Conservation (phyloP, 2,329 filamentous ascomycete genomes). For the Aspergillus sp. region DNA sequence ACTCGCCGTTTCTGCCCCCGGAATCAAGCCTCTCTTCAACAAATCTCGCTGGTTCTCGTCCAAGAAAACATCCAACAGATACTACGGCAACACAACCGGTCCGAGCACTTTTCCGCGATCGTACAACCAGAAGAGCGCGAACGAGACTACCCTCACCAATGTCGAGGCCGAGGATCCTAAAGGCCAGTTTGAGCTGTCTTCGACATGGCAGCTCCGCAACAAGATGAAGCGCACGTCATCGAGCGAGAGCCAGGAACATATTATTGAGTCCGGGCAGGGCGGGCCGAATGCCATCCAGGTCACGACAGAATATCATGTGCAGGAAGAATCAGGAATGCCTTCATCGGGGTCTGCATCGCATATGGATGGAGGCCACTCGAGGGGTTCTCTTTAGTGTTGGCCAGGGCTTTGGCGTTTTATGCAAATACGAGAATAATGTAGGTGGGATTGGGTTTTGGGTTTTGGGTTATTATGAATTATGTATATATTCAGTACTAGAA, state of each 20-base stretch:
- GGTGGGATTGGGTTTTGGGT: too few species aligned
- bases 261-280: slow-evolving; percentile 2
- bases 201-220: neutral
- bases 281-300: slow-evolving; percentile 9
- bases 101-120: slow-evolving; percentile 5
- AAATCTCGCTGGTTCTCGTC: slow-evolving; percentile 7
- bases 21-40: slow-evolving; percentile 20
- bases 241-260: slow-evolving; percentile 9
- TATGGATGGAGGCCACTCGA: too few species aligned
- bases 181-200: too few species aligned
- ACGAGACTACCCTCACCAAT: neutral
- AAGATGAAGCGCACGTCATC: slow-evolving; percentile 2
- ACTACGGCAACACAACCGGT: slow-evolving; percentile 1
- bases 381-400: too few species aligned
- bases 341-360: too few species aligned
- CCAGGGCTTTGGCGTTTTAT: too few species aligned
- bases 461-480: too few species aligned
- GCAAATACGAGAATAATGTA: too few species aligned
- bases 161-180: neutral
- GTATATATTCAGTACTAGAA: too few species aligned
- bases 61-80: slow-evolving; percentile 8
- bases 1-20: slow-evolving; percentile 19
- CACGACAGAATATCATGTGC: slow-evolving; percentile 10
- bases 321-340: slow-evolving; percentile 2
- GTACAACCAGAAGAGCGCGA: neutral